These are phyloP conservation scores for Millerozyma acaciae DNA, from an alignment of 805 yeast species.

Conservation along the genomic window DNA sequence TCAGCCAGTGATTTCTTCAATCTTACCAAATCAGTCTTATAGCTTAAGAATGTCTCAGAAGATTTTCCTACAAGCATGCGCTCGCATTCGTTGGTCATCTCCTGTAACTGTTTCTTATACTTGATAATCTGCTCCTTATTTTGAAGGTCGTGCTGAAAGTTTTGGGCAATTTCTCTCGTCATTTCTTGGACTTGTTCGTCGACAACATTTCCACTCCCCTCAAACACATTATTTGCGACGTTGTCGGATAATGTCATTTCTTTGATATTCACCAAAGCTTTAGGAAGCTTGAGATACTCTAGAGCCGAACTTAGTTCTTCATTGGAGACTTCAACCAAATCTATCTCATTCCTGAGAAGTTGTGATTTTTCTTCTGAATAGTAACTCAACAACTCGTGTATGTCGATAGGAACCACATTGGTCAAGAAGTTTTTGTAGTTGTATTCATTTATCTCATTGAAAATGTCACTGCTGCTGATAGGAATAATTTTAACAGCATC, in stretches of 20 bases:
- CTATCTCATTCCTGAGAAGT: slow-evolving; percentile 68
- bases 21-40: slow-evolving; percentile 53
- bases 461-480: slow-evolving; percentile 44
- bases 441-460: slow-evolving; percentile 35
- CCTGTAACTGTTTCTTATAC: slow-evolving; percentile 35
- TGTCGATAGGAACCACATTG: slow-evolving; percentile 77
- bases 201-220: neutral
- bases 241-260: slow-evolving; percentile 23
- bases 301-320: slow-evolving; percentile 75
- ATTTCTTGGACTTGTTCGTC: neutral
- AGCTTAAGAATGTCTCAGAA: slow-evolving; percentile 6
- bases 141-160: slow-evolving; percentile 30
- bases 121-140: slow-evolving; percentile 27
- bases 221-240: neutral
- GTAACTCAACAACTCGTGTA: slow-evolving; percentile 80
- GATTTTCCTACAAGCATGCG: slow-evolving; percentile 5
- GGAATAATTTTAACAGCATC: slow-evolving; percentile 64
- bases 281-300: slow-evolving; percentile 77
- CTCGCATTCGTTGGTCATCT: slow-evolving; percentile 34
- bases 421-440: slow-evolving; percentile 57
- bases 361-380: slow-evolving; percentile 89
- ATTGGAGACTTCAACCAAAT: slow-evolving; percentile 69
- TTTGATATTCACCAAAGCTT: slow-evolving; percentile 53
- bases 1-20: slow-evolving; percentile 58
- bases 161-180: slow-evolving; percentile 21